Percentiles rank a stretch among this genome's conserved stretches.
phyloP scores from a whole-genome alignment of 1,284 basidiomycete genomes.

The Papiliotrema terrestris region DNA sequence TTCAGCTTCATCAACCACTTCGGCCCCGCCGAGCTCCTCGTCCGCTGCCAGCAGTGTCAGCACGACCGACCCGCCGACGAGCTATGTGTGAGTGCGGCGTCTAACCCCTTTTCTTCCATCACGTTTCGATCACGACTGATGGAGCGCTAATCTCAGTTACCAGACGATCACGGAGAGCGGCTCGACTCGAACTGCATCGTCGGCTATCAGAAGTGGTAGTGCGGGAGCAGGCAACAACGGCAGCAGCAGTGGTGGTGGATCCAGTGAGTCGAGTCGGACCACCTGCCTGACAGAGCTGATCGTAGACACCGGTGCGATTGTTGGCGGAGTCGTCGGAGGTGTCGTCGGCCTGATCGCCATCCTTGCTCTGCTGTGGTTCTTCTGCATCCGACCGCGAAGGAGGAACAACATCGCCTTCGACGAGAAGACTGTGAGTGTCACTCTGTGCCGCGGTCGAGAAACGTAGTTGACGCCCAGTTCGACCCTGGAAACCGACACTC shows the following conservation, averaged over 20 bases:
- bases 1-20: constrained; percentile 8
- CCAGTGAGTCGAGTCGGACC: constrained; percentile 5
- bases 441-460: neutral
- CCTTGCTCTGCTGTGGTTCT: constrained; percentile 35
- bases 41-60: too few relatives aligned
- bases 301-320: constrained; percentile 45
- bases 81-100: neutral
- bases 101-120: neutral
- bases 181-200: neutral
- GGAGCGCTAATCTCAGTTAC: neutral
- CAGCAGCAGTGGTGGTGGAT: neutral
- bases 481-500: constrained; percentile 44
- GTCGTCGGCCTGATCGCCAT: constrained; percentile 36
- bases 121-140: neutral
- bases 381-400: constrained; percentile 32
- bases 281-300: neutral
- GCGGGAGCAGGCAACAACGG: neutral
- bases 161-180: constrained; percentile 3
- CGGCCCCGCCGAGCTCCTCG: constrained; percentile 3
- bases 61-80: constrained; percentile 6
- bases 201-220: constrained; percentile 1
- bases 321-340: constrained; percentile 50
- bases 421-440: constrained; percentile 45
- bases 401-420: constrained; percentile 43
- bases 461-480: constrained; percentile 24